Evolutionary conservation across 75 land plant genomes (phyloP).

Genomic region (Cupressus sempervirens): DNA sequence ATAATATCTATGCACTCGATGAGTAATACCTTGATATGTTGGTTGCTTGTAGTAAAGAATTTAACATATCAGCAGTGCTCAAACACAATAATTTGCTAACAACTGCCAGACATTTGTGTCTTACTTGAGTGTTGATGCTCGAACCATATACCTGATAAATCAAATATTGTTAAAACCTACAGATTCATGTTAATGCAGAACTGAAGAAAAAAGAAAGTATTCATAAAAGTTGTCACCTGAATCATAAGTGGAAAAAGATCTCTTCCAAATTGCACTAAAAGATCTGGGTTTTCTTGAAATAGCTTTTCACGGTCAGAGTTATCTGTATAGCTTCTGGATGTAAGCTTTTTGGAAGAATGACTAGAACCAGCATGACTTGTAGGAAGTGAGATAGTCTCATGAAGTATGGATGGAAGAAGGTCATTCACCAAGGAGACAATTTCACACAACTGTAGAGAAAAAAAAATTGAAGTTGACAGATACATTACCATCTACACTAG

Average conservation of each 20-base stretch:
- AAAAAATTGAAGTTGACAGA: not conserved
- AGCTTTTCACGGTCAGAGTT: constrained; percentile 30
- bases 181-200: not conserved
- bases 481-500: not conserved
- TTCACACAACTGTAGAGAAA: constrained; percentile 47
- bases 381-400: constrained; percentile 1
- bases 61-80: constrained; percentile 1
- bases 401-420: constrained; percentile 39
- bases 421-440: constrained; percentile 56
- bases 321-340: not conserved
- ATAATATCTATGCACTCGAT: too few relatives aligned
- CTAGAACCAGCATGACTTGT: not conserved
- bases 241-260: constrained; percentile 58
- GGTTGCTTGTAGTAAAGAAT: not conserved
- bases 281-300: constrained; percentile 41
- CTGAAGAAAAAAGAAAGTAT: not conserved
- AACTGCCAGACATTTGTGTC: constrained; percentile 10
- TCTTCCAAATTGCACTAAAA: constrained; percentile 47
- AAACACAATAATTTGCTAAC: constrained; percentile 7
- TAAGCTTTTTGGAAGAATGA: constrained; percentile 1
- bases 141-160: constrained; percentile 7
- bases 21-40: constrained; percentile 11
- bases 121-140: constrained; percentile 3
- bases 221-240: constrained; percentile 29
- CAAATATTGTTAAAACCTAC: not conserved